phyloP scores from a whole-genome alignment of 1,284 basidiomycete genomes.

The Sporisorium sorghi region DNA sequence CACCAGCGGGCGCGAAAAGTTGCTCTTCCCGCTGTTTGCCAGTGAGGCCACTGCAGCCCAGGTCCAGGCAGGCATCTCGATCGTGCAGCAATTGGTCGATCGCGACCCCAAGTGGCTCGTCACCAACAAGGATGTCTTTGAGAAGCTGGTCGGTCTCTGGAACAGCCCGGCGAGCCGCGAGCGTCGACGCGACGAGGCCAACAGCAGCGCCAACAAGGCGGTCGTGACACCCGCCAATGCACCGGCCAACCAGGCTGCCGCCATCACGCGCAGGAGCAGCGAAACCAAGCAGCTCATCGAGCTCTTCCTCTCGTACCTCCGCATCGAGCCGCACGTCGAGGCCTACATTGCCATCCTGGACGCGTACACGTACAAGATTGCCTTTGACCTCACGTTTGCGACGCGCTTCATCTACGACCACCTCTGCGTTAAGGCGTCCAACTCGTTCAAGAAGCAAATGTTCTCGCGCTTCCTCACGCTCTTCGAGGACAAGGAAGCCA shows the following conservation, averaged over 20 bases:
- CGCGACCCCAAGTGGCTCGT: constrained; percentile 80
- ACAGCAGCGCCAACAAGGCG: constrained; percentile 44
- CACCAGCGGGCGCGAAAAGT: constrained; percentile 38
- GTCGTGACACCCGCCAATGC: constrained; percentile 23
- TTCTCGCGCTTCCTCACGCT: constrained; percentile 86
- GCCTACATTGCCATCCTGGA: constrained; percentile 88
- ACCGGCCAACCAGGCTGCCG: constrained; percentile 2
- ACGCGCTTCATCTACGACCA: constrained; percentile 89
- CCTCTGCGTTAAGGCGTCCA: constrained; percentile 75
- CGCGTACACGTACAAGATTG: constrained; percentile 82
- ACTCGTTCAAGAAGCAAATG: constrained; percentile 82
- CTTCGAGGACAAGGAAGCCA: constrained; percentile 78
- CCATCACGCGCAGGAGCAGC: constrained; percentile 69
- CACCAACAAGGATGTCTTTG: constrained; percentile 63
- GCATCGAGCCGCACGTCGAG: constrained; percentile 81
- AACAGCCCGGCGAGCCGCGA: constrained; percentile 53
- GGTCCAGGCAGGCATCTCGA: constrained; percentile 73
- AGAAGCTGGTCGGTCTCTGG: constrained; percentile 69
- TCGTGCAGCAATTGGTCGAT: constrained; percentile 81
- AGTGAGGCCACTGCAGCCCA: constrained; percentile 45
- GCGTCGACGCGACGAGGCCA: constrained; percentile 57
- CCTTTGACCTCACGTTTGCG: constrained; percentile 84
- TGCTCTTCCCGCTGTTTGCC: constrained; percentile 58
- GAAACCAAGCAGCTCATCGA: constrained; percentile 82
- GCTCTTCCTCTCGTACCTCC: constrained; percentile 68